Conservation (phyloP, 2,329 filamentous ascomycete species). For the Alternaria postmessia region DNA sequence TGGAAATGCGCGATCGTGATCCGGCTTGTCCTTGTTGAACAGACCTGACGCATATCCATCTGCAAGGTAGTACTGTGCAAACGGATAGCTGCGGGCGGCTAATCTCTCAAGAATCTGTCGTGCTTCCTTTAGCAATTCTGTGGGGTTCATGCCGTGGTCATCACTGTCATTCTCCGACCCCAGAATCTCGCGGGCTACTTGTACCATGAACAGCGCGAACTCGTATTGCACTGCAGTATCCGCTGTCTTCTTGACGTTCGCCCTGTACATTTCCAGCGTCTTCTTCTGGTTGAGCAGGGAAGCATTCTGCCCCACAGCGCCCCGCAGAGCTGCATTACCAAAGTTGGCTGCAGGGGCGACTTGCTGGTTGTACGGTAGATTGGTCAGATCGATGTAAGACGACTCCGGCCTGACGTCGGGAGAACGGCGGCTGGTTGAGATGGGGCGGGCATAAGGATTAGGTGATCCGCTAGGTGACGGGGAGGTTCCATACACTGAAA, state of each 20-base stretch:
- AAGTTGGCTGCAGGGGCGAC: slow-evolving; percentile 69
- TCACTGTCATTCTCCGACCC: slow-evolving; percentile 38
- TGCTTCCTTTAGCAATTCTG: slow-evolving; percentile 82
- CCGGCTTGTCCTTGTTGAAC: slow-evolving; percentile 93
- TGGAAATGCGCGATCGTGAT: slow-evolving; percentile 89
- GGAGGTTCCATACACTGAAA: slow-evolving; percentile 56
- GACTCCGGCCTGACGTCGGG: slow-evolving; percentile 67
- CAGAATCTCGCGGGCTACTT: slow-evolving; percentile 79
- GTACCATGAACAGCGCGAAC: slow-evolving; percentile 93
- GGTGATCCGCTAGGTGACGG: slow-evolving; percentile 52
- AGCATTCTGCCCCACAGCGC: slow-evolving; percentile 84
- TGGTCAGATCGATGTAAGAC: slow-evolving; percentile 70
- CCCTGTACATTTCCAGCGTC: slow-evolving; percentile 96
- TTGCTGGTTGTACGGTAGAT: slow-evolving; percentile 80
- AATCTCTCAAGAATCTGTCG: slow-evolving; percentile 87
- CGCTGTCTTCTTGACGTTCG: slow-evolving; percentile 96
- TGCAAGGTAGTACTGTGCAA: slow-evolving; percentile 96
- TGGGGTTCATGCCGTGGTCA: slow-evolving; percentile 57
- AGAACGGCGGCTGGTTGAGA: slow-evolving; percentile 62
- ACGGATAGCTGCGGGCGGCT: slow-evolving; percentile 88
- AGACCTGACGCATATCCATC: slow-evolving; percentile 94
- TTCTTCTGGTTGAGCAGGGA: slow-evolving; percentile 90
- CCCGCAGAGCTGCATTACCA: slow-evolving; percentile 82
- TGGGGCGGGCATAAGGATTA: slow-evolving; percentile 55
- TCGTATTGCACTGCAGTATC: slow-evolving; percentile 92